Conservation (phyloP, 345 rosid species). For the Luvunga scandens region DNA sequence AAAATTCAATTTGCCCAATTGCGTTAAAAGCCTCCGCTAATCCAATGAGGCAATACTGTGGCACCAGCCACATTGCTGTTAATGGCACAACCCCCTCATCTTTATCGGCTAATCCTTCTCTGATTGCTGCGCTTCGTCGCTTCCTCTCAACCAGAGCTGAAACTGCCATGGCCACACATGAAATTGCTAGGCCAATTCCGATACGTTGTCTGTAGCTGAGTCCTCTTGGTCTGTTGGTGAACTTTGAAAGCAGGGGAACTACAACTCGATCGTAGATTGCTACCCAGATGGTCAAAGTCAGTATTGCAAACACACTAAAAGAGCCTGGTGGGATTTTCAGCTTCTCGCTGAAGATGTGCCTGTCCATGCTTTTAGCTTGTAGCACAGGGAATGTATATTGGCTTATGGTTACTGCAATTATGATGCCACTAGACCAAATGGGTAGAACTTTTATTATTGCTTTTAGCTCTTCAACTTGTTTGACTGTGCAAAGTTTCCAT, state of each 20-base stretch:
- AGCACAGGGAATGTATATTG: constrained; percentile 44
- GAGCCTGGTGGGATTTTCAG: constrained; percentile 42
- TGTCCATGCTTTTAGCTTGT: constrained; percentile 48
- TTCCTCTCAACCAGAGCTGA: constrained; percentile 40
- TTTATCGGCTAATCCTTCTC: constrained; percentile 23
- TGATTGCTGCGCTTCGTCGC: constrained; percentile 28
- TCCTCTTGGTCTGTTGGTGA: constrained; percentile 31
- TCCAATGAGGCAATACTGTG: constrained; percentile 41
- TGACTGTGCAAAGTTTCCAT: constrained; percentile 47
- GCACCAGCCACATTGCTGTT: constrained; percentile 48
- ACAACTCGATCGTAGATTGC: constrained; percentile 38
- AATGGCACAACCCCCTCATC: constrained; percentile 19
- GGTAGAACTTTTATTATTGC: constrained; percentile 50
- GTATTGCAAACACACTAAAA: constrained; percentile 29
- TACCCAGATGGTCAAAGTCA: constrained; percentile 44
- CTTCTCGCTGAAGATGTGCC: constrained; percentile 21
- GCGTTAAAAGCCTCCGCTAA: constrained; percentile 44
- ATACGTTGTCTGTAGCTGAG: constrained; percentile 40
- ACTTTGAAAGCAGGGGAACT: constrained; percentile 31
- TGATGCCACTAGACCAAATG: constrained; percentile 49
- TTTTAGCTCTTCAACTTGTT: constrained; percentile 59
- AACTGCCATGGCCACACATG: constrained; percentile 30
- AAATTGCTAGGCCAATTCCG: constrained; percentile 41
- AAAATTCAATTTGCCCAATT: constrained; percentile 56
- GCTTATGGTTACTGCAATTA: constrained; percentile 38